Percentiles rank a stretch among this genome's conserved stretches.
phyloP scores from a whole-genome alignment of 164 flowering plant genomes.

The Amborella trichopoda region DNA sequence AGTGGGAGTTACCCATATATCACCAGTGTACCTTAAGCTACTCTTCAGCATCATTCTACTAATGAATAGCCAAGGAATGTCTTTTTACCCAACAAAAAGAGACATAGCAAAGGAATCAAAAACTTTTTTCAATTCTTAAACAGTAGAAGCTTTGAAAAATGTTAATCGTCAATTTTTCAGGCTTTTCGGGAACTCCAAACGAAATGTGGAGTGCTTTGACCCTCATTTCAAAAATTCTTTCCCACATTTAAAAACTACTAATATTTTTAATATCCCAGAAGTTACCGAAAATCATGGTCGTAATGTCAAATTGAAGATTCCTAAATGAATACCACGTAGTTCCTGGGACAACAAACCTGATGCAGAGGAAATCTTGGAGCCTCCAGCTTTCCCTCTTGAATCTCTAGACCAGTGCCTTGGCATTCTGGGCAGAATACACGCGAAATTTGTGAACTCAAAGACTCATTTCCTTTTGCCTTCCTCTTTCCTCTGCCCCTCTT shows the following conservation, averaged over 20 bases:
- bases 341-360: constrained; percentile 34
- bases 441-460: constrained; percentile 12
- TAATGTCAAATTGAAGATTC: neutral
- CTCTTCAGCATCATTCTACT: too few relatives aligned
- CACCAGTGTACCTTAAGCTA: too few relatives aligned
- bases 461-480: constrained; percentile 7
- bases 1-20: too few relatives aligned
- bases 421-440: constrained; percentile 89
- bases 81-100: too few relatives aligned
- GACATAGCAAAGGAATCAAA: too few relatives aligned
- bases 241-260: neutral
- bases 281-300: neutral
- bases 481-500: constrained; percentile 8
- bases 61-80: too few relatives aligned
- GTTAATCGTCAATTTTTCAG: too few relatives aligned
- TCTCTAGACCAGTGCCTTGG: constrained; percentile 62
- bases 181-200: too few relatives aligned
- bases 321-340: neutral
- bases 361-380: constrained; percentile 37
- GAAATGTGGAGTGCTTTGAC: too few relatives aligned
- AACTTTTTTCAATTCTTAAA: too few relatives aligned
- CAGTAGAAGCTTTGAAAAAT: too few relatives aligned
- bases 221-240: neutral
- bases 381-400: constrained; percentile 55
- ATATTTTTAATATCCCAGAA: neutral